A percentile compares a stretch with the other conserved stretches of the same genome.
phyloP scores from a whole-genome alignment of 2,329 filamentous ascomycete species.

The Phaeosphaeriaceae sp. region DNA sequence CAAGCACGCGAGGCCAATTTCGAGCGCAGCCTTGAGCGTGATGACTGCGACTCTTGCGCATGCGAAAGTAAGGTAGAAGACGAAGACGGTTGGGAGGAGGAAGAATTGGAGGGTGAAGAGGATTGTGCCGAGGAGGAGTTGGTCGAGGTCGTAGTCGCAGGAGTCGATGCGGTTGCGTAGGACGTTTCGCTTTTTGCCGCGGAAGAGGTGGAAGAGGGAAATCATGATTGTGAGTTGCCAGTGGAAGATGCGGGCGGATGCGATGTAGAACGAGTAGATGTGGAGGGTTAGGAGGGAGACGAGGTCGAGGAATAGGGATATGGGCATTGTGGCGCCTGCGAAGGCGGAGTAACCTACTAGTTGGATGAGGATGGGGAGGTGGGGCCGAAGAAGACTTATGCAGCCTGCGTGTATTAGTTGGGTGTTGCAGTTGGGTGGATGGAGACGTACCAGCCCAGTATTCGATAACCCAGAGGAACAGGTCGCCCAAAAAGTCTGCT shows the following conservation, averaged over 20 bases:
- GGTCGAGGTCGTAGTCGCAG: conserved; percentile 97
- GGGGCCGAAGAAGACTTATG: conserved; percentile 77
- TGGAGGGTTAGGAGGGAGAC: conserved; percentile 90
- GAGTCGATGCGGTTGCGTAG: conserved; percentile 97
- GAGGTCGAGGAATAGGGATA: conserved; percentile 92
- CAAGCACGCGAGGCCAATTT: conserved; percentile 88
- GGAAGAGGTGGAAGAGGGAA: conserved; percentile 97
- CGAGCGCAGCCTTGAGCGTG: conserved; percentile 84
- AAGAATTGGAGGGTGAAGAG: conserved; percentile 96
- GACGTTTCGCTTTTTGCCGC: conserved; percentile 97
- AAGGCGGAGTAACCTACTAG: conserved; percentile 95
- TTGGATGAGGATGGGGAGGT: conserved; percentile 85
- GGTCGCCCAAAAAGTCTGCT: conserved; percentile 88
- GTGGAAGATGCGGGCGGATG: conserved; percentile 94
- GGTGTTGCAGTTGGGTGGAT: background rate
- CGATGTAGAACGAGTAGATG: conserved; percentile 97
- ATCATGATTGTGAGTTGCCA: conserved; percentile 98
- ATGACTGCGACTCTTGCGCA: conserved; percentile 95
- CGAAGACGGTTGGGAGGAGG: conserved; percentile 88
- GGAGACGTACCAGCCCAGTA: conserved; percentile 81
- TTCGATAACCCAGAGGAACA: conserved; percentile 98
- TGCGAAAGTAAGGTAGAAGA: conserved; percentile 97
- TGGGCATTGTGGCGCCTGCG: conserved; percentile 94
- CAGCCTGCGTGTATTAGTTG: conserved; percentile 61
- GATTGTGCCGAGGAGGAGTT: conserved; percentile 93